Evolutionary conservation across 768 basidiomycete species (phyloP).

Genomic region (Calocera cornea): DNA sequence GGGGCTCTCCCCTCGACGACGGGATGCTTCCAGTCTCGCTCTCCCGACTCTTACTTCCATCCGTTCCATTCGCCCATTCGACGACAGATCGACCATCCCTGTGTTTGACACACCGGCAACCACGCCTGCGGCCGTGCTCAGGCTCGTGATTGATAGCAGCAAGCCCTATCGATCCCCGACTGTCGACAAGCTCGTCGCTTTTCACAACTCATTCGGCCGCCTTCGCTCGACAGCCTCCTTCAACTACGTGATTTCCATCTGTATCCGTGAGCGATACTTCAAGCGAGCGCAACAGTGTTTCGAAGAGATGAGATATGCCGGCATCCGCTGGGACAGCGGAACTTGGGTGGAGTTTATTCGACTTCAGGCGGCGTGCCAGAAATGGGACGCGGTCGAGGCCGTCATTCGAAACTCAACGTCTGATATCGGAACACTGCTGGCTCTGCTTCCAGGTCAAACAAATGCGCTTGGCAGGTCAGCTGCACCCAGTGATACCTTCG

Average conservation of each 20-base stretch:
- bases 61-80: neutral
- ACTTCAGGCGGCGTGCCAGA: neutral
- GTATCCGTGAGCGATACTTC: neutral
- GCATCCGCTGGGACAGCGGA: neutral
- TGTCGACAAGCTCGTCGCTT: neutral
- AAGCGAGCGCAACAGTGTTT: neutral
- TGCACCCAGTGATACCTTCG: neutral
- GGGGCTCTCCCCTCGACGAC: neutral
- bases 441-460: neutral
- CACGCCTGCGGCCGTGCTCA: neutral
- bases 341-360: neutral
- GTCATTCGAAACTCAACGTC: neutral
- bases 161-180: neutral
- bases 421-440: neutral
- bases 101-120: neutral
- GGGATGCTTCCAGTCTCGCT: neutral
- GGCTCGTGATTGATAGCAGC: neutral
- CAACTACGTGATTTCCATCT: neutral
- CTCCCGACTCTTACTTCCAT: neutral
- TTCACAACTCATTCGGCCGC: neutral
- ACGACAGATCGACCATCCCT: neutral
- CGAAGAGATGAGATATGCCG: neutral
- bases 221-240: neutral
- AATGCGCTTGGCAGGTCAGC: neutral
- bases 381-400: neutral